Conservation (phyloP, 2,329 filamentous ascomycete genomes). For the Fusarium camptoceras region DNA sequence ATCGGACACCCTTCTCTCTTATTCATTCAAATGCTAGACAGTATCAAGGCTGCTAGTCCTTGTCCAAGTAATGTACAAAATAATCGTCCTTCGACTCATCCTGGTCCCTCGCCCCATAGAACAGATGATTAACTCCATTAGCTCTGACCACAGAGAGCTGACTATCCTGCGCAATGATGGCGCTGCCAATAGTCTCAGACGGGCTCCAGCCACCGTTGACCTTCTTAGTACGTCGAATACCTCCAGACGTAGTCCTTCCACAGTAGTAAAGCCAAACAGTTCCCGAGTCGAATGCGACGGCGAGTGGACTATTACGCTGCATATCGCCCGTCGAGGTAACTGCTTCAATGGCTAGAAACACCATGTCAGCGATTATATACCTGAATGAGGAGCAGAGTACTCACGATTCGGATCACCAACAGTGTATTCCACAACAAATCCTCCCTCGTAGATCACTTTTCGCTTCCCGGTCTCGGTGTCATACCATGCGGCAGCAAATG, state of each 20-base stretch:
- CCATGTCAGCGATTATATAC: no score
- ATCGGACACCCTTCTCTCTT: no score
- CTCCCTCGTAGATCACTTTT: not conserved
- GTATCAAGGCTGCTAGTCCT: no score
- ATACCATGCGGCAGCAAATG: not conserved
- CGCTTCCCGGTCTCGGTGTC: not conserved
- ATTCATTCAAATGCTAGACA: no score
- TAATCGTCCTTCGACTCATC: not conserved
- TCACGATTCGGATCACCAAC: not conserved
- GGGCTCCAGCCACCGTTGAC: accelerated
- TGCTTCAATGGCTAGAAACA: not conserved
- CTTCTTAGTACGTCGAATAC: not conserved
- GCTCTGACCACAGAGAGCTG: not conserved
- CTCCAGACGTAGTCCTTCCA: not conserved
- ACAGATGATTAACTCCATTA: not conserved
- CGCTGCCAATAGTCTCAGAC: not conserved
- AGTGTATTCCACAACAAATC: not conserved
- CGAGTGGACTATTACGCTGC: not conserved
- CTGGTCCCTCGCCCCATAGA: not conserved
- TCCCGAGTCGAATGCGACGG: not conserved
- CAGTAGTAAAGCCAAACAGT: not conserved
- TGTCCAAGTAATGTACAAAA: not conserved
- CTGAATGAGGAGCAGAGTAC: no score
- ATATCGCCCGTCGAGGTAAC: not conserved
- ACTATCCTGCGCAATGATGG: not conserved